phyloP scores from a whole-genome alignment of 345 rosid species.

The Aquilaria sinensis region DNA sequence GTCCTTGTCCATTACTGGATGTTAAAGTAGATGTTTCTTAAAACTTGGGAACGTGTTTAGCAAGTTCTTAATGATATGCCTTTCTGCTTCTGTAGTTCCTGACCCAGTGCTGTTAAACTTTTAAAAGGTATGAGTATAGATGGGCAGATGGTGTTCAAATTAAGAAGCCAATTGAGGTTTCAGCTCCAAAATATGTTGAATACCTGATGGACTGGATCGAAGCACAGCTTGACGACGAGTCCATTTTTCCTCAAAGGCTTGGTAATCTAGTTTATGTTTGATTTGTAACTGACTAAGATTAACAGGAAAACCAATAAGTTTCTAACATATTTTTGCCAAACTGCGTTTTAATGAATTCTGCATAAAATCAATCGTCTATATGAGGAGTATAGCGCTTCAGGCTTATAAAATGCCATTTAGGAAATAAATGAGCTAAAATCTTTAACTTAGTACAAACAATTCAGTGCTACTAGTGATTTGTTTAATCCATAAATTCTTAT shows the following conservation, averaged over 20 bases:
- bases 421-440: no score
- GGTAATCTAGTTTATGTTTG: slow-evolving; percentile 41
- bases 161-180: slow-evolving; percentile 97
- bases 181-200: slow-evolving; percentile 98
- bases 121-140: slow-evolving; percentile 86
- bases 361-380: no score
- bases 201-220: slow-evolving; percentile 99
- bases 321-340: no score
- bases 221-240: slow-evolving; percentile 91
- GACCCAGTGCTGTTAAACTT: slow-evolving; percentile 10
- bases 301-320: neutral
- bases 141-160: slow-evolving; percentile 99
- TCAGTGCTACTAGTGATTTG: no score
- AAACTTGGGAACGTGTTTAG: no score
- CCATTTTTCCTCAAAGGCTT: slow-evolving; percentile 94
- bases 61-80: neutral
- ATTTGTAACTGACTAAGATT: neutral
- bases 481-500: no score
- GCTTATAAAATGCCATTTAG: no score
- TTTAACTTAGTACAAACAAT: no score
- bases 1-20: no score
- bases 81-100: slow-evolving; percentile 7
- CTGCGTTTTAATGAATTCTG: no score
- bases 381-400: no score
- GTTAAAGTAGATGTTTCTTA: no score